Percentiles rank a stretch among this genome's conserved stretches.
Evolutionary conservation across 805 yeast genomes (phyloP).

Genomic region (Kazachstania bromeliacearum): DNA sequence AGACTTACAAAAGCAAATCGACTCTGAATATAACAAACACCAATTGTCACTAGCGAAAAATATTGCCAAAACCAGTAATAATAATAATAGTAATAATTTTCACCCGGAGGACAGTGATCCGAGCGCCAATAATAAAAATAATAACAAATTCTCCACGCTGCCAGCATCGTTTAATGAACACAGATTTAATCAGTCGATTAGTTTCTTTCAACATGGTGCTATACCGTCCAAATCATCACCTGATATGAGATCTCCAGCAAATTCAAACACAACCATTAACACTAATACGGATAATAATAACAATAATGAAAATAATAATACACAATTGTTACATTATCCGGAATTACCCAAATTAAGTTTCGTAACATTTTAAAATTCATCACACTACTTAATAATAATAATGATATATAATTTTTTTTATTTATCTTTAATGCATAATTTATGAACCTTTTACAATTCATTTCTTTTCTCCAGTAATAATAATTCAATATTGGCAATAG

Average conservation of each 20-base stretch:
- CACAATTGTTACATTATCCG: conserved; percentile 13
- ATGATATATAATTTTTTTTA: background rate
- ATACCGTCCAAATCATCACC: background rate
- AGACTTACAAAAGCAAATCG: conserved; percentile 20
- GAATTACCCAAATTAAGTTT: conserved; percentile 21
- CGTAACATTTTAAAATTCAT: conserved; percentile 10
- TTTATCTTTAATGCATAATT: conserved; percentile 1
- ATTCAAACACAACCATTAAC: background rate
- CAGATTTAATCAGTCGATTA: conserved; percentile 20
- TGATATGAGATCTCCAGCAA: background rate
- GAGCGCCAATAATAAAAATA: conserved; percentile 6
- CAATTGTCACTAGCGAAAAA: conserved; percentile 22
- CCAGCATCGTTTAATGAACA: conserved; percentile 23
- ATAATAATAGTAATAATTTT: conserved; percentile 2
- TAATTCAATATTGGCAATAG: conserved; percentile 2
- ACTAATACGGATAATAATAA: background rate
- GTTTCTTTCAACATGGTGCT: conserved; percentile 8
- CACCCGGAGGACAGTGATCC: conserved; percentile 24
- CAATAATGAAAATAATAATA: background rate
- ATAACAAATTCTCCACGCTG: conserved; percentile 5
- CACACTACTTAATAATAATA: background rate
- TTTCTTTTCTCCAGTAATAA: background rate
- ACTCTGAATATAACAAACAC: conserved; percentile 14
- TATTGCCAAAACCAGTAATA: conserved; percentile 15
- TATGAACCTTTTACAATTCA: too few relatives aligned